Percentiles rank a stretch among this genome's conserved stretches.
Conservation (phyloP, 106 monocot genomes). For the Dioscorea alata region DNA sequence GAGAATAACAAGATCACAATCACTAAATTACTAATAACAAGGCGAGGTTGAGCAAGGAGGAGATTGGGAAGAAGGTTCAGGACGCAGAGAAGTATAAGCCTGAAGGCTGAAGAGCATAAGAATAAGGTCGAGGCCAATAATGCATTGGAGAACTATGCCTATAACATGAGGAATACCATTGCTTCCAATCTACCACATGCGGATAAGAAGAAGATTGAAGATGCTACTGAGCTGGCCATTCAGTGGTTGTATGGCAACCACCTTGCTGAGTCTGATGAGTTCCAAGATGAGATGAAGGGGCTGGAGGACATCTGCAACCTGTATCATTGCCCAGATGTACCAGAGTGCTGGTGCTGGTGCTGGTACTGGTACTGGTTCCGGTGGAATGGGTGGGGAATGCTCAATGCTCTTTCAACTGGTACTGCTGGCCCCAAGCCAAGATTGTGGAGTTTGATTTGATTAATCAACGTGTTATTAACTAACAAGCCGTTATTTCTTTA, state of each 20-base stretch:
- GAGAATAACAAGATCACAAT: conserved; percentile 67
- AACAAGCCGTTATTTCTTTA: no score
- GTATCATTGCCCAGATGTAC: conserved; percentile 41
- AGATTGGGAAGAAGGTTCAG: conserved; percentile 54
- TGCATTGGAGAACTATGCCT: conserved; percentile 31
- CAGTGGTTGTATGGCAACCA: conserved; percentile 40
- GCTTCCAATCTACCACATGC: conserved; percentile 25
- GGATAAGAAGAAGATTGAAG: conserved; percentile 53
- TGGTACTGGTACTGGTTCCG: no score
- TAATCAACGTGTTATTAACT: no score
- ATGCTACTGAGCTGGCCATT: no score
- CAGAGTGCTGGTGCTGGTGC: not conserved
- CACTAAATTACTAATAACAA: conserved; percentile 55
- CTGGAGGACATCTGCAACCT: conserved; percentile 42
- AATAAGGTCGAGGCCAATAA: conserved; percentile 51
- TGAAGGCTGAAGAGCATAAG: conserved; percentile 42
- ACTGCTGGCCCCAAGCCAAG: no score
- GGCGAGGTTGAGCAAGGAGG: conserved; percentile 58
- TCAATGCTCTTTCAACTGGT: not conserved
- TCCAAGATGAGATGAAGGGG: conserved; percentile 51
- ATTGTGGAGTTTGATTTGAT: no score
- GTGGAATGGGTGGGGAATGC: not conserved
- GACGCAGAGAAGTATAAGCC: conserved; percentile 62
- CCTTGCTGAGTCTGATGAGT: conserved; percentile 45
- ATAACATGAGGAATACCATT: conserved; percentile 51